Base-by-base conservation (phyloP, 2,329 filamentous ascomycete species). In the Pyrenochaeta sp. region DNA sequence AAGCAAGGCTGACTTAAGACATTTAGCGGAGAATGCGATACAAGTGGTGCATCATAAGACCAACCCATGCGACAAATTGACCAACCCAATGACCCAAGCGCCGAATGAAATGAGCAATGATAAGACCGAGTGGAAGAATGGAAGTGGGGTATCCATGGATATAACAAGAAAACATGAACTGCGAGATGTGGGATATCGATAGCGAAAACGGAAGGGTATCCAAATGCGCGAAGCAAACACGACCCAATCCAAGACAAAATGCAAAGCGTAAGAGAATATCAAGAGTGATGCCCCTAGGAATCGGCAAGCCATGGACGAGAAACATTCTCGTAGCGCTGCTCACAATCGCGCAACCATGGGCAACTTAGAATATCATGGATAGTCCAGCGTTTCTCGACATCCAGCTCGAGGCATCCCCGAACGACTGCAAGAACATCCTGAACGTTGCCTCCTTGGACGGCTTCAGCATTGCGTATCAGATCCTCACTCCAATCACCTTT, bases 401-500 rank as follows among this genome's bases (percentile, higher is more conserved):
- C 79, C 76, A 84, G 80, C 30, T 85, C 79, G 20, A 90, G 75
- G 64, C 87, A 89, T 3, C 85, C 84, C 37, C 78, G 75, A 14
- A 89, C 77, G 20, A 89, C 65, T n/a, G 85, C 83, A 39, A 86
- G 74, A 9, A 81, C 82, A 21, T 82, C 79, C 27, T 79, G 73
- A 5, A 72, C 71, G 30, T 70, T 64, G 23, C 61, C 60, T 9
- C 63, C 66, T 52, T 74, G 72, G 12, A 76, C 66, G 0, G 77
- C 75, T n/a, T 72, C 70, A 12, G 77, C 76, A 3, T 76, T 74
- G 21, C 82, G 72, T 20, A 88, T 74, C 11, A 79, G 75, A 12
- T 81, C 72, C 10, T 77, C 73, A 51, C 87, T 79, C 84, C 86
- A 90, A 15, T 83, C 81, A 5, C 86, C 86, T 14, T 78, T 79